A percentile compares a stretch with the other conserved stretches of the same genome.
These are phyloP conservation scores for Ascocoryne sarcoides DNA, from an alignment of 2,329 filamentous ascomycete genomes.

Conservation along the genomic window DNA sequence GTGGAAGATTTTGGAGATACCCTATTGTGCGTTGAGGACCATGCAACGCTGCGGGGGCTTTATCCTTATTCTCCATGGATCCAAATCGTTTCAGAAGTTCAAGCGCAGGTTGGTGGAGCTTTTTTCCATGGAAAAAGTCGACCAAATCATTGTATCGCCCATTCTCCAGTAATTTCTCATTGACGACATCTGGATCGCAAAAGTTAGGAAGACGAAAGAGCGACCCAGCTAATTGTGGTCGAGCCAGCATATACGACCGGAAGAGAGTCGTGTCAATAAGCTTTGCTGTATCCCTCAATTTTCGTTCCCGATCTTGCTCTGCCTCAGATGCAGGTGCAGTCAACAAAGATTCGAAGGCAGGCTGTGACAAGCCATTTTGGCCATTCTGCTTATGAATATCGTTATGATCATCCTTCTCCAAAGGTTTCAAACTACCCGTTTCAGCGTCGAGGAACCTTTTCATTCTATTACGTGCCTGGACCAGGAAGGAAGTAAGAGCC, in stretches of 20 bases:
- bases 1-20: constrained; percentile 83
- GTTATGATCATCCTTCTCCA: constrained; percentile 28
- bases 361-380: constrained; percentile 36
- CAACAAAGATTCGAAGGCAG: constrained; percentile 48
- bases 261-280: constrained; percentile 93
- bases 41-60: constrained; percentile 50
- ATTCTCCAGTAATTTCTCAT: constrained; percentile 81
- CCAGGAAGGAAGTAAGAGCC: constrained; percentile 80
- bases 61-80: constrained; percentile 42
- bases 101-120: constrained; percentile 78
- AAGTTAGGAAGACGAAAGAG: constrained; percentile 96
- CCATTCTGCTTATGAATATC: constrained; percentile 15
- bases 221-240: constrained; percentile 74
- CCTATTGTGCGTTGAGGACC: constrained; percentile 77
- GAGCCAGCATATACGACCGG: constrained; percentile 87
- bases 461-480: constrained; percentile 65
- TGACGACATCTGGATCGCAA: constrained; percentile 91
- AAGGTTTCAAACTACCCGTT: constrained; percentile 51
- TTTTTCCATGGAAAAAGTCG: constrained; percentile 96
- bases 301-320: constrained; percentile 54
- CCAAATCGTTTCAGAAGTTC: constrained; percentile 78
- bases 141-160: constrained; percentile 88
- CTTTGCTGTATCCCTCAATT: constrained; percentile 67
- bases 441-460: constrained; percentile 53
- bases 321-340: constrained; percentile 32